These are phyloP conservation scores for Cetradonia linearis DNA, from an alignment of 495 filamentous ascomycete species.

Conservation along the genomic window DNA sequence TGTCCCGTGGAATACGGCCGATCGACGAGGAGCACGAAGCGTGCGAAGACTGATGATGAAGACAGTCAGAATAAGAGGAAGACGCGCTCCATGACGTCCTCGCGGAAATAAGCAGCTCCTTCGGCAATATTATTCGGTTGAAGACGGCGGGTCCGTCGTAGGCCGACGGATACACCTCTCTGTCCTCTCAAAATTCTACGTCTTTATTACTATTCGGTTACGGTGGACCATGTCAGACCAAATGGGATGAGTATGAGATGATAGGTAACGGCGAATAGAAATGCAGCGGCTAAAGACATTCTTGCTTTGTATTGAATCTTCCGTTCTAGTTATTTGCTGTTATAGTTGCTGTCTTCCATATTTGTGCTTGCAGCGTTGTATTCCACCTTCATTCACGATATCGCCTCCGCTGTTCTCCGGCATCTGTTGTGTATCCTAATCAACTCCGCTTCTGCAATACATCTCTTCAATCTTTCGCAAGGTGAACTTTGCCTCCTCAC, in stretches of 20 bases:
- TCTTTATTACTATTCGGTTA: not conserved
- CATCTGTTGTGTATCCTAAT: too few relatives aligned
- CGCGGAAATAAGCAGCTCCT: not conserved
- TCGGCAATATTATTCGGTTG: not conserved
- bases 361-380: too few relatives aligned
- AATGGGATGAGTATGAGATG: not conserved
- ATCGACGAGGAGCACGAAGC: not conserved
- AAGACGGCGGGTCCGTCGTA: not conserved
- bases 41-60: not conserved
- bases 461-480: too few relatives aligned
- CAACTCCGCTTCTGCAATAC: too few relatives aligned
- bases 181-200: not conserved
- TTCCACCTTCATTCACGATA: too few relatives aligned
- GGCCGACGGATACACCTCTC: not conserved
- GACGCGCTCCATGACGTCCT: not conserved
- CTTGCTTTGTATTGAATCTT: not conserved
- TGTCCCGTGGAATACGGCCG: not conserved
- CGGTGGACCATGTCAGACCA: not conserved
- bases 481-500: too few relatives aligned
- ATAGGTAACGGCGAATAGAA: not conserved
- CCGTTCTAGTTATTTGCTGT: too few relatives aligned
- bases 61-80: not conserved
- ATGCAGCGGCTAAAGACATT: not conserved
- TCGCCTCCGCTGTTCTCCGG: too few relatives aligned
- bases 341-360: too few relatives aligned